These are phyloP conservation scores for Leccinum variicolor DNA, from an alignment of 768 basidiomycete species.

Conservation along the genomic window DNA sequence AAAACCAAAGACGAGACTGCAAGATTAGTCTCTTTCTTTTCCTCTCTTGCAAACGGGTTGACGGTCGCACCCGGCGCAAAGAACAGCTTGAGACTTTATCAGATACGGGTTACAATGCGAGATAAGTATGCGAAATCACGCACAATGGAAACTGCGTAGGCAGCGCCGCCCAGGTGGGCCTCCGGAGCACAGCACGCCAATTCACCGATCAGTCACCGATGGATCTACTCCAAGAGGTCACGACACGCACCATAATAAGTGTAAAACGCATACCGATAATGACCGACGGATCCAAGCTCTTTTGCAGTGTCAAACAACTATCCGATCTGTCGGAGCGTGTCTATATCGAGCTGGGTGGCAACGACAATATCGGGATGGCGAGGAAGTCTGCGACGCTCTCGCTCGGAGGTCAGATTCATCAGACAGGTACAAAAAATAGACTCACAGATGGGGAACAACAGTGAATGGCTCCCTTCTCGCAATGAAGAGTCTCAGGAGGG, in stretches of 20 bases:
- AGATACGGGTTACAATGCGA: slow-evolving; percentile 15
- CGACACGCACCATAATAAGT: slow-evolving; percentile 62
- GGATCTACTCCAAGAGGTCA: neutral
- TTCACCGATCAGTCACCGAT: slow-evolving; percentile 23
- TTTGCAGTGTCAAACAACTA: slow-evolving; percentile 79
- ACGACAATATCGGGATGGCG: slow-evolving; percentile 69
- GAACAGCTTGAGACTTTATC: slow-evolving; percentile 51
- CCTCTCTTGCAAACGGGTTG: slow-evolving; percentile 51
- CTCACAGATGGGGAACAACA: slow-evolving; percentile 87
- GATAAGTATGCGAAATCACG: slow-evolving; percentile 28
- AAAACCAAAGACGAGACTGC: slow-evolving; percentile 45
- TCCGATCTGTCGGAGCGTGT: slow-evolving; percentile 54
- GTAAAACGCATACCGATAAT: slow-evolving; percentile 82
- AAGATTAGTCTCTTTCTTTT: slow-evolving; percentile 43
- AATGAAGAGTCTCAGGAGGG: slow-evolving; percentile 76
- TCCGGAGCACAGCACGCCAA: slow-evolving; percentile 54
- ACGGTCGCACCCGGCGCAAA: slow-evolving; percentile 41
- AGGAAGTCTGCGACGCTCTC: slow-evolving; percentile 58
- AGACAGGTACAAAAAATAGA: slow-evolving; percentile 11
- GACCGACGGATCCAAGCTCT: slow-evolving; percentile 29
- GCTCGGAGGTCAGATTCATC: neutral
- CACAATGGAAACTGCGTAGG: slow-evolving; percentile 93
- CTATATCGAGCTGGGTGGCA: slow-evolving; percentile 58
- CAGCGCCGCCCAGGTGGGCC: slow-evolving; percentile 73
- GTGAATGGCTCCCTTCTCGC: slow-evolving; percentile 76